Percentiles rank a stretch among this genome's conserved stretches.
These are phyloP conservation scores for Neoscytalidium dimidiatum DNA, from an alignment of 2,329 filamentous ascomycete genomes.

Conservation along the genomic window DNA sequence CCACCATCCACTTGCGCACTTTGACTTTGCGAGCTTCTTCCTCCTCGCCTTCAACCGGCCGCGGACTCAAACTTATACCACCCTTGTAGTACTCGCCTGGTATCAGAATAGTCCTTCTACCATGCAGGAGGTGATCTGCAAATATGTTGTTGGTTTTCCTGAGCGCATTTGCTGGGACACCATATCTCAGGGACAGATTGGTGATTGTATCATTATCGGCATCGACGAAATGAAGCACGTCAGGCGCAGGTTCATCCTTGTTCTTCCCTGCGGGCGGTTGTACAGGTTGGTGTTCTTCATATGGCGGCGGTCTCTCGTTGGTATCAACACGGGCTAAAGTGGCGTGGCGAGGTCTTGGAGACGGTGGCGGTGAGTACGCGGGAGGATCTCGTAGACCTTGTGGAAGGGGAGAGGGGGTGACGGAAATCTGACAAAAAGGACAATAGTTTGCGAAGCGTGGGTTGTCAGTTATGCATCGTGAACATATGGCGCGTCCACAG, in stretches of 20 bases:
- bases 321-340: constrained; percentile 20
- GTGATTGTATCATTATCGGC: constrained; percentile 67
- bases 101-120: constrained; percentile 69
- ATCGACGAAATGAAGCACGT: constrained; percentile 74
- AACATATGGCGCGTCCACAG: constrained; percentile 72
- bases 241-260: constrained; percentile 49
- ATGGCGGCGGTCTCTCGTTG: constrained; percentile 48
- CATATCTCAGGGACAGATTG: constrained; percentile 71
- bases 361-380: constrained; percentile 56
- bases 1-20: constrained; percentile 76
- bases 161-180: constrained; percentile 64
- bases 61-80: constrained; percentile 67
- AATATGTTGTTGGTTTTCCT: constrained; percentile 69
- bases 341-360: constrained; percentile 16
- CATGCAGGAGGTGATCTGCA: constrained; percentile 70
- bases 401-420: constrained; percentile 59
- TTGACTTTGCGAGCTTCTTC: constrained; percentile 71
- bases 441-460: constrained; percentile 66
- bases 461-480: constrained; percentile 69
- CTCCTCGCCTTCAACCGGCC: constrained; percentile 72
- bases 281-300: constrained; percentile 37
- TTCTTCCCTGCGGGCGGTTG: constrained; percentile 35
- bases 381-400: constrained; percentile 70
- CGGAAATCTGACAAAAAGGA: constrained; percentile 77
- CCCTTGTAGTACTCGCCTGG: constrained; percentile 70